These are phyloP conservation scores for Cladophialophora yegresii DNA, from an alignment of 2,329 filamentous ascomycete genomes.

Conservation along the genomic window DNA sequence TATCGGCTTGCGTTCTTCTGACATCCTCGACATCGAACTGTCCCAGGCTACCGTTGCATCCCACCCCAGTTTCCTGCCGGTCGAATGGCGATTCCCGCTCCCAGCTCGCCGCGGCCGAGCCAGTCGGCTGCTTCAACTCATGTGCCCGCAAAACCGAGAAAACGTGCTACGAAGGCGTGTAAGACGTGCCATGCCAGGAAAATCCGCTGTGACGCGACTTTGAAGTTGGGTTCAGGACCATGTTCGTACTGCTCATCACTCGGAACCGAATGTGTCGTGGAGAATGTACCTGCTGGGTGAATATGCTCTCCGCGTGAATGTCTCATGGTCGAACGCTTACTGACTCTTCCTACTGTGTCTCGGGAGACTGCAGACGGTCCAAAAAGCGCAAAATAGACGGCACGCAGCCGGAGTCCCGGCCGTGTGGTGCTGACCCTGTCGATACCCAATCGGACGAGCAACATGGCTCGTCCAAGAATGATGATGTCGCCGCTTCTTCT, in stretches of 20 bases:
- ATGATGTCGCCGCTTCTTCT: background rate
- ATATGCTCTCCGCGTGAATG: background rate
- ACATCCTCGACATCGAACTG: background rate
- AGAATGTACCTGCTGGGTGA: background rate
- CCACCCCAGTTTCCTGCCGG: background rate
- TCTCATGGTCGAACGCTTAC: background rate
- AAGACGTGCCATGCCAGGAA: conserved; percentile 4
- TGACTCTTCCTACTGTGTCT: background rate
- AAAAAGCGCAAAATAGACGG: background rate
- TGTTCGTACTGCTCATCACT: background rate
- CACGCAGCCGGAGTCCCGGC: background rate
- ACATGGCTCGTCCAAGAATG: background rate
- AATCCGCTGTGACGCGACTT: conserved; percentile 3
- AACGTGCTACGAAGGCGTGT: background rate
- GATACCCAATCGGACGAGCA: background rate
- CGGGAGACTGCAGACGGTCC: background rate
- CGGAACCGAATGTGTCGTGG: background rate
- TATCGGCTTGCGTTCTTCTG: background rate
- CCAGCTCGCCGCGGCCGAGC: background rate
- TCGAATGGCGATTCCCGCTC: background rate
- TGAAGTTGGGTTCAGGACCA: background rate
- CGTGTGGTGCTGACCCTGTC: background rate
- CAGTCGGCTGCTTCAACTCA: background rate
- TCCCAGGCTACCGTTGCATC: background rate
- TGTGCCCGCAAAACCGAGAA: background rate